These are phyloP conservation scores for Epichloe scottii DNA, from an alignment of 2,329 filamentous ascomycete species.

Conservation along the genomic window DNA sequence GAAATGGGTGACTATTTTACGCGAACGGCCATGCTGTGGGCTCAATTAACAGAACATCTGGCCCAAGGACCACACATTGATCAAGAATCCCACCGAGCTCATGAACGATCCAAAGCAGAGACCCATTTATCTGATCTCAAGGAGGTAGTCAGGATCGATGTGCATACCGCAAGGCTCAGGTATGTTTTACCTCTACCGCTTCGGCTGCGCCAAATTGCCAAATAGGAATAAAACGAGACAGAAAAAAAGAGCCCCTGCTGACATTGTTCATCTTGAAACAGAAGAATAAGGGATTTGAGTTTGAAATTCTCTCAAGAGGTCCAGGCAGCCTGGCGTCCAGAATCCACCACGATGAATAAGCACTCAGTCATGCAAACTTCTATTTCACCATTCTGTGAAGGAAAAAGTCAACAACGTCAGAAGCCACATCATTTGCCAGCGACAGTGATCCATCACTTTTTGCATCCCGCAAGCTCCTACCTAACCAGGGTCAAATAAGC, in stretches of 20 bases:
- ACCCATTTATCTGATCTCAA: constrained; percentile 18
- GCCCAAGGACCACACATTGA: constrained; percentile 21
- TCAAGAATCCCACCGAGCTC: constrained; percentile 15
- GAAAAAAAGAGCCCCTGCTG: neutral
- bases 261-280: constrained; percentile 7
- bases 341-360: constrained; percentile 7
- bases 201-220: neutral
- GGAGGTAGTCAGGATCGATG: constrained; percentile 18
- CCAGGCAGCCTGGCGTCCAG: constrained; percentile 18
- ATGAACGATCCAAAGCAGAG: constrained; percentile 14
- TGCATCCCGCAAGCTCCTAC: constrained; percentile 13
- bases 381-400: constrained; percentile 13
- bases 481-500: constrained; percentile 10
- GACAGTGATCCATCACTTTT: constrained; percentile 13
- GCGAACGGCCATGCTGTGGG: constrained; percentile 21
- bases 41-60: constrained; percentile 21
- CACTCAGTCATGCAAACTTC: constrained; percentile 11
- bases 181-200: constrained; percentile 11
- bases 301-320: constrained; percentile 22
- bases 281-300: constrained; percentile 23
- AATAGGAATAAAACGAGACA: neutral
- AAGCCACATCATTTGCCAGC: constrained; percentile 7
- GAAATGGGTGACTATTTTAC: constrained; percentile 25
- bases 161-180: constrained; percentile 21
- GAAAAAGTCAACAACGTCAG: constrained; percentile 8